Base-by-base conservation (phyloP, 139 green algal species). In the Chlamydomonas incerta region DNA sequence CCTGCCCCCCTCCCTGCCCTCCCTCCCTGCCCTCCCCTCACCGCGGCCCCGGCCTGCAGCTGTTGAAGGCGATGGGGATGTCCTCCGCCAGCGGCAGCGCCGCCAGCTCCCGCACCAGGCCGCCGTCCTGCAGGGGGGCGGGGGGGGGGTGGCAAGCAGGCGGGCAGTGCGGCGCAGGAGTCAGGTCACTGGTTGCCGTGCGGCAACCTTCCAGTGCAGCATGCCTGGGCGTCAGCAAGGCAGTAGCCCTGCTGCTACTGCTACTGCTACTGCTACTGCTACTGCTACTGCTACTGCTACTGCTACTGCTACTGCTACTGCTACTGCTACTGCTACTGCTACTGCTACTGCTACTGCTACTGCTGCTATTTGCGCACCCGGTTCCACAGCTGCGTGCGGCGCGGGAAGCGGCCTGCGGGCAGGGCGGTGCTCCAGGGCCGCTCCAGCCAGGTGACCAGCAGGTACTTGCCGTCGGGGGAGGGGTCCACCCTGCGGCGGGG, bases 1-100 rank as follows among this genome's bases (percentile, higher is more conserved):
- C 71, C 11, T 4, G 15, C 11, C 52, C 52, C 6, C 20, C 58
- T 31, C 13, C n/a, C 10, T 28, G 33, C 33, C 52, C 73, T 15
- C 6, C 55, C 55, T 4, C 74, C 74, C 8, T 14, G 57, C 57
- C 58, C 20, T 23, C 28, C 58, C 0, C 18, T 11, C 41, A 83
- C 79, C 79, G 21, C 0, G 79, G 79, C 26, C 79, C 79, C 75
- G 37, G 94, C 79, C 79, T n/a, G 72, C 90, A 94, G 80, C 87
- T 93, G 93, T 99, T 95, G 89, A 98, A 98, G 24, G 96, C 93
- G 58, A 99, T 97, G 33, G 98, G 98, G 65, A 99, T 99, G 87
- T 98, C 93, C 69, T 99, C 95, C 0, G 97, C 97, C 70, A 99
- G 91, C 0, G 96, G 97, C 76, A 99, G 95, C 14, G 90, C 66